Evolutionary conservation across 352 stramenopile species (phyloP).

Genomic region (Phytophthora constricta): DNA sequence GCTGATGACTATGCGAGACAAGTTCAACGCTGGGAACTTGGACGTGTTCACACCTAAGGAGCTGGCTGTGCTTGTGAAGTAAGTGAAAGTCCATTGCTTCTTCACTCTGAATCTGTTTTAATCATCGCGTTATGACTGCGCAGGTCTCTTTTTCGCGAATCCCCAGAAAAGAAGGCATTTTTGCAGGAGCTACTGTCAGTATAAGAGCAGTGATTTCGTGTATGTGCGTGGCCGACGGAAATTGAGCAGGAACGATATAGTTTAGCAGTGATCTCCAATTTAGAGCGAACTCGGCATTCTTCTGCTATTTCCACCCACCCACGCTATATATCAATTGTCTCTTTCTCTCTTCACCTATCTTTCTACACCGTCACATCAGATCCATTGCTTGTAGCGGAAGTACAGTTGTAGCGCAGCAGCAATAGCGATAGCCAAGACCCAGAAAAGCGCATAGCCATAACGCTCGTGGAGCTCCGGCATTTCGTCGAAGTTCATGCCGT

Average conservation of each 20-base stretch:
- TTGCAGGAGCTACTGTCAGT: constrained; percentile 36
- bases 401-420: constrained; percentile 75
- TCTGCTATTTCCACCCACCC: constrained; percentile 1
- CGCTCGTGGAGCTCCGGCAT: constrained; percentile 87
- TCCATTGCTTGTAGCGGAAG: constrained; percentile 88
- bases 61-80: constrained; percentile 58
- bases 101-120: too few species aligned
- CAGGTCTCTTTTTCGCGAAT: constrained; percentile 73
- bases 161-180: constrained; percentile 56
- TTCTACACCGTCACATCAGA: constrained; percentile 42
- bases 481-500: constrained; percentile 92
- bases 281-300: background rate
- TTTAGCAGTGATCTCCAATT: constrained; percentile 2
- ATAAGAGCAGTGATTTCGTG: constrained; percentile 18
- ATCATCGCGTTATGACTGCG: constrained; percentile 1
- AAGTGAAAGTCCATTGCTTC: constrained; percentile 3
- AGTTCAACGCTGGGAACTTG: constrained; percentile 56
- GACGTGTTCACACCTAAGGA: constrained; percentile 50
- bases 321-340: too few species aligned
- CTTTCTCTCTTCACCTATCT: constrained; percentile 1
- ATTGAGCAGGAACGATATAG: too few species aligned
- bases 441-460: constrained; percentile 87
- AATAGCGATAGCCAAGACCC: constrained; percentile 76
- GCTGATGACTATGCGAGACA: constrained; percentile 61
- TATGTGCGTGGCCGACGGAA: too few species aligned